A percentile compares a stretch with the other conserved stretches of the same genome.
phyloP scores from a whole-genome alignment of 352 stramenopile genomes.

The Phytophthora ramorum region DNA sequence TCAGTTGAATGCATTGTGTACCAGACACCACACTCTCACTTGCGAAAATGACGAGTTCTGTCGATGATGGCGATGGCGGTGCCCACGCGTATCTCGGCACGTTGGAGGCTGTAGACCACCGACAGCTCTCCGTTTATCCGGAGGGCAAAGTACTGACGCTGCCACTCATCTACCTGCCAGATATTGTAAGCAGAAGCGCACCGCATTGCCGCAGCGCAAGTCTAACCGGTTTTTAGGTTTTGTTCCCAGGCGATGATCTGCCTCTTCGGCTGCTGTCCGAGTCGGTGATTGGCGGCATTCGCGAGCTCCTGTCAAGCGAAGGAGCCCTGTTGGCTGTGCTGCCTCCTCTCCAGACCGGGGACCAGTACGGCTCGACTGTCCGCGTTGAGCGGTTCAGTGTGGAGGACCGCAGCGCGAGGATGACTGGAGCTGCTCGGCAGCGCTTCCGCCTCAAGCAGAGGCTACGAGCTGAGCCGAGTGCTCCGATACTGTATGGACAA shows the following conservation, averaged over 20 bases:
- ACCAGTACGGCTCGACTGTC: conserved; percentile 70
- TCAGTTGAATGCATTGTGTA: neutral
- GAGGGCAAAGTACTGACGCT: conserved; percentile 61
- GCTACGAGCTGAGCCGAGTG: conserved; percentile 19
- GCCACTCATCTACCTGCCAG: conserved; percentile 74
- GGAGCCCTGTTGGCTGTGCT: conserved; percentile 67
- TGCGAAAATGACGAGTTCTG: conserved; percentile 12
- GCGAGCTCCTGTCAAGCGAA: conserved; percentile 50
- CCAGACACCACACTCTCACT: neutral
- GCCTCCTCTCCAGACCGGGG: conserved; percentile 56
- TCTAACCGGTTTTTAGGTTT: conserved; percentile 50
- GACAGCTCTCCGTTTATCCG: conserved; percentile 52
- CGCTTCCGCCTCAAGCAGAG: conserved; percentile 59
- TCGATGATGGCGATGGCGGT: conserved; percentile 6
- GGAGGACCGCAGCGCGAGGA: conserved; percentile 40
- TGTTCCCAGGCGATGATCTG: conserved; percentile 84
- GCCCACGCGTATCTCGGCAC: conserved; percentile 77
- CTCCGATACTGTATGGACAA: conserved; percentile 33
- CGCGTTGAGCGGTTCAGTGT: conserved; percentile 73
- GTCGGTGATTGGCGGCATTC: conserved; percentile 54
- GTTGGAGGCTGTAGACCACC: conserved; percentile 65
- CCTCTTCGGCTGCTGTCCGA: conserved; percentile 79
- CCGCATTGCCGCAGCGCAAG: neutral
- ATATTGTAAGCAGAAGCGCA: conserved; percentile 59
- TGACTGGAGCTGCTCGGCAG: conserved; percentile 75